phyloP scores from a whole-genome alignment of 768 basidiomycete species.

The Amanita pallidorosea region DNA sequence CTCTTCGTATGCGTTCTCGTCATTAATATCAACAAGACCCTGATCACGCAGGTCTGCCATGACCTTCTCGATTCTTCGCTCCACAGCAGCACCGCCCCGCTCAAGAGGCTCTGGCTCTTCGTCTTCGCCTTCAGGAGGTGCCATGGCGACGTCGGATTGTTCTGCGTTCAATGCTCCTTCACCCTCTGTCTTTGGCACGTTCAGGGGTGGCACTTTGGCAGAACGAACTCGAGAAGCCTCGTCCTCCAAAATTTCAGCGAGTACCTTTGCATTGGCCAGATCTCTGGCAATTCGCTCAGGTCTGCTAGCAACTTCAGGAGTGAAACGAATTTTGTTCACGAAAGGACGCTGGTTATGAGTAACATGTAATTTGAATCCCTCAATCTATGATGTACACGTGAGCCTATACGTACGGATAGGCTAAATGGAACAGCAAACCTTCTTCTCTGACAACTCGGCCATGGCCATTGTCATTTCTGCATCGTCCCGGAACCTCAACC shows the following conservation, averaged over 20 bases:
- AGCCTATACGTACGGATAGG: background rate
- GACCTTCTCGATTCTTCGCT: conserved; percentile 70
- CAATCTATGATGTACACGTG: conserved; percentile 47
- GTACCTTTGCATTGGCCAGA: conserved; percentile 59
- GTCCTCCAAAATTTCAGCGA: conserved; percentile 68
- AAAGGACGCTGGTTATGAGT: conserved; percentile 73
- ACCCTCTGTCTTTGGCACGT: conserved; percentile 17
- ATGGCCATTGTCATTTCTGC: conserved; percentile 72
- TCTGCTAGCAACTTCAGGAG: conserved; percentile 74
- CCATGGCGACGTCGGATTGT: conserved; percentile 15
- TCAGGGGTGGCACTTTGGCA: conserved; percentile 19
- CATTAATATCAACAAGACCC: conserved; percentile 42
- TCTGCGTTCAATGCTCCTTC: conserved; percentile 11
- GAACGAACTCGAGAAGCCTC: conserved; percentile 48
- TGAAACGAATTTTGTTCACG: conserved; percentile 64
- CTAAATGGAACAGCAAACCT: conserved; percentile 36
- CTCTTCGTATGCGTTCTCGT: conserved; percentile 55
- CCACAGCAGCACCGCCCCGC: conserved; percentile 69
- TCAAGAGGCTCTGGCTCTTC: conserved; percentile 50
- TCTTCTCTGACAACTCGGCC: conserved; percentile 69
- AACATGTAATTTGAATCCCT: conserved; percentile 90
- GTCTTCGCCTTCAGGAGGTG: conserved; percentile 22
- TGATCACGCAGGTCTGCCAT: conserved; percentile 61
- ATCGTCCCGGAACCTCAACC: conserved; percentile 81
- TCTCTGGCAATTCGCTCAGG: conserved; percentile 79